phyloP scores from a whole-genome alignment of 208 protist species.

The Crithidia brevicula region DNA sequence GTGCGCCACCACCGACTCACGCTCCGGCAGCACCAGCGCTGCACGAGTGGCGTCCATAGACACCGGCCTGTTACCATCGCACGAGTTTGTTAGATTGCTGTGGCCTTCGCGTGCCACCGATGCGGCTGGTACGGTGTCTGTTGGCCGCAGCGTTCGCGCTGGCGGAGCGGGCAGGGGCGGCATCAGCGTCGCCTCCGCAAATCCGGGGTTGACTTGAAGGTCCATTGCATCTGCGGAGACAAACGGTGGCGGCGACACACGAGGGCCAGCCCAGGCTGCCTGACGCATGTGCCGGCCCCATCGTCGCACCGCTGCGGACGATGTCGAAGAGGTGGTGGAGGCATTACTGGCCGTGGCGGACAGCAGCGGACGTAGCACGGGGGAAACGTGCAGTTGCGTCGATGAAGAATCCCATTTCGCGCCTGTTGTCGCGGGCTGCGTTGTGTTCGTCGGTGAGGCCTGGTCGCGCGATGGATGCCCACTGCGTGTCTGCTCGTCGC shows the following conservation, averaged over 20 bases:
- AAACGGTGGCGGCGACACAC: constrained; percentile 3
- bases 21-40: not conserved
- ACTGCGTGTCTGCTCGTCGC: too few species aligned
- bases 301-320: not conserved
- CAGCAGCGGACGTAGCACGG: constrained; percentile 5
- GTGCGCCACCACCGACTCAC: too few species aligned
- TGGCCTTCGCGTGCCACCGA: too few species aligned
- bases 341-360: not conserved
- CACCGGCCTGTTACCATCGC: too few species aligned
- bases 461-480: too few species aligned
- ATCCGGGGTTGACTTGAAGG: constrained; percentile 1
- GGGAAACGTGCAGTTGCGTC: constrained; percentile 1
- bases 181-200: constrained; percentile 8
- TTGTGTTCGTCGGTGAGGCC: not conserved
- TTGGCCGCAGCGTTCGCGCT: not conserved
- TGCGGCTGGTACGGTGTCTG: not conserved
- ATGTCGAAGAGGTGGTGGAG: not conserved
- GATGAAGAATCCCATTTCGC: too few species aligned
- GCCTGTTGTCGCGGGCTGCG: not conserved
- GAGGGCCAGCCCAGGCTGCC: not conserved
- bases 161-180: not conserved
- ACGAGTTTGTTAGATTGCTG: too few species aligned
- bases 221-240: constrained; percentile 14
- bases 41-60: too few species aligned
- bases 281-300: constrained; percentile 20